These are phyloP conservation scores for Trichophyton mentagrophytes DNA, from an alignment of 2,329 filamentous ascomycete genomes.

Conservation along the genomic window DNA sequence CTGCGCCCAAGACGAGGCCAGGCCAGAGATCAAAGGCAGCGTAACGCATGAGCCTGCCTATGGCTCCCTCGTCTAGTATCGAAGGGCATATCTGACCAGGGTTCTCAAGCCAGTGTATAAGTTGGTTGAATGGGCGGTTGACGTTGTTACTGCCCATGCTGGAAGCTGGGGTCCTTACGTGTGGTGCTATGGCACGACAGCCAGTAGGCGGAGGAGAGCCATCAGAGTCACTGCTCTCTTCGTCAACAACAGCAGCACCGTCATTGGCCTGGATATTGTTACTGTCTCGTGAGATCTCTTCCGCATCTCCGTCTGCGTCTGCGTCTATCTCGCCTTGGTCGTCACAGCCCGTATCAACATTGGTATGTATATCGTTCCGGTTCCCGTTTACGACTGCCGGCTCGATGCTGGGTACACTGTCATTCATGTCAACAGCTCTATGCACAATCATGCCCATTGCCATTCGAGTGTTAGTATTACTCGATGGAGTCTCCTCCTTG, in stretches of 20 bases:
- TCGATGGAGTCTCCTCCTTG: neutral
- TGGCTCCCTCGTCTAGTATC: conserved; percentile 11
- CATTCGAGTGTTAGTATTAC: neutral
- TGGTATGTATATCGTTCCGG: neutral
- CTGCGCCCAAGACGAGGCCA: conserved; percentile 12
- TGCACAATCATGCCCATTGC: neutral
- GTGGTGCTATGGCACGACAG: neutral
- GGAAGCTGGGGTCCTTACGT: neutral
- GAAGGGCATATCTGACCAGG: conserved; percentile 11
- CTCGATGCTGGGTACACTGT: neutral
- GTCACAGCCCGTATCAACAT: neutral
- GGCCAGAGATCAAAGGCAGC: conserved; percentile 15
- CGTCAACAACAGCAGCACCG: neutral
- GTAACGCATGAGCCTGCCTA: conserved; percentile 15
- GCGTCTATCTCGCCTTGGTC: neutral
- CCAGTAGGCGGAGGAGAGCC: neutral
- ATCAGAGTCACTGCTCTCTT: neutral
- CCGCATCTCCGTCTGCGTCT: neutral
- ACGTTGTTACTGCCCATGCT: neutral
- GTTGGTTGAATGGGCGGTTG: conserved; percentile 11
- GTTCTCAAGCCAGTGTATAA: conserved; percentile 10
- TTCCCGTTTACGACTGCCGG: neutral
- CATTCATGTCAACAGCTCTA: neutral
- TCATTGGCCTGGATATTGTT: neutral
- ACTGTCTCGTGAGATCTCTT: neutral